Base-by-base conservation (phyloP, 345 rosid genomes). In the Durio zibethinus region DNA sequence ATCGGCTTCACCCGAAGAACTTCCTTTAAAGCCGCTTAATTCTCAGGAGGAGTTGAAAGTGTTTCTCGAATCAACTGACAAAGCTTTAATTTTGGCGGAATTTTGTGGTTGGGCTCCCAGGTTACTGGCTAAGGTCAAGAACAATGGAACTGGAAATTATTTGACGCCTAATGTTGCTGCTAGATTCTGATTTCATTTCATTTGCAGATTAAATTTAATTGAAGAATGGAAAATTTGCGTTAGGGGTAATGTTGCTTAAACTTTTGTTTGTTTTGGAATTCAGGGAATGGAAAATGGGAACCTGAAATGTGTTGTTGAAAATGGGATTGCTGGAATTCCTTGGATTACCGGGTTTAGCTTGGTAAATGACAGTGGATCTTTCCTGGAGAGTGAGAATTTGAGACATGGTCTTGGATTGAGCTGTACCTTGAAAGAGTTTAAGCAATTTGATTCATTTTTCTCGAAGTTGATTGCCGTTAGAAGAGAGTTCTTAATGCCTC, bases 21-120 rank as follows among this genome's bases (percentile, higher is more conserved):
- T 92, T 38, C 91, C 98, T 14, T 76, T 92, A 20, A 81, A 75
- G 57, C 73, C 35, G 42, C 70, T 96, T 80, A 82, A 76, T 63
- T 79, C 90, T 60, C 74, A 54, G 14, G 77, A 84, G 76, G 94
- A 88, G 36, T 79, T 95, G 87, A 78, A 82, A 74, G 76, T 62
- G 63, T 96, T 96, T 74, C 80, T 87, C 65, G 85, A 86, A n/a
- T 92, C 99, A 14, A 90, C 96, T 47, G 99, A 93, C 77, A 90
- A 85, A 85, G 89, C 92, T 76, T 61, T 92, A 40, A 56, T 96
- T 84, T 86, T 96, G 7, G 75, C 87, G 35, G 98, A 96, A 36
- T 88, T 90, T 80, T 93, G 99, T 74, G 98, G 99, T 62, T 93
- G 97, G 98, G 80, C 93, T 10, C 77, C 81, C 18, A 80, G 86